Evolutionary conservation across 73 alveolate genomes (phyloP), one percentile per base, ranked within the genome.

Genomic region (Paramecium octaurelia): DNA sequence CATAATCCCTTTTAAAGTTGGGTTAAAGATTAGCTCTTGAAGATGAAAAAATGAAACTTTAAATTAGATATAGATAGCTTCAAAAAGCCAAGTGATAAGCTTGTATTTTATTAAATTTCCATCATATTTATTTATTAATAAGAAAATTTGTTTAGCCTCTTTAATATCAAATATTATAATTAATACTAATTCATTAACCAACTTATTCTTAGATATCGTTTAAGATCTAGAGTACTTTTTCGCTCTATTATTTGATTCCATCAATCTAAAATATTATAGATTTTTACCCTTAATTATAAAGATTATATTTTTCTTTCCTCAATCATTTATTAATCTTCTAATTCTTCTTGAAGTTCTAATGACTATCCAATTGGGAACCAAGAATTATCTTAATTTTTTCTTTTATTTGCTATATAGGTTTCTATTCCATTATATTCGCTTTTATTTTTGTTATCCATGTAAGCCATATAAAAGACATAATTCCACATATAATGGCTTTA

Each of bases 381-480:
- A 20, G 98, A 92, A 23, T 93, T 94, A 88, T 97, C 99, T 85
- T 95, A 92, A 44, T 87, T 92, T 60, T 95, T 95, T 92, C 93
- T 93, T 86, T 95, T 97, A 48, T 97, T 97, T 85, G 88, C 93
- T 21, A 97, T 95, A 92, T 96, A 96, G 24, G 98, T 92, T 88
- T 98, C 99, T 86, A 97, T 93, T 20, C 99, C 99, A 86, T 97
- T 96, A 88, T 92, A 92, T 70, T 98, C 99, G 60, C 98, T 96
- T 38, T 95, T 94, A 92, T 98, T 98, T 88, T 97, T 97, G 86
- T 92, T 93, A 91, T 95, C 89, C 93, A 98, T 88, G 88, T 97
- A 95, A 1, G 96, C 95, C 58, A 98, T 97, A 94, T 94, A 98
- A 93, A 86, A 95, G 38, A 98, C 96, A 94, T 98, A 98, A 92